Base-by-base conservation (phyloP, 805 yeast genomes). In the Candida saitoana region DNA sequence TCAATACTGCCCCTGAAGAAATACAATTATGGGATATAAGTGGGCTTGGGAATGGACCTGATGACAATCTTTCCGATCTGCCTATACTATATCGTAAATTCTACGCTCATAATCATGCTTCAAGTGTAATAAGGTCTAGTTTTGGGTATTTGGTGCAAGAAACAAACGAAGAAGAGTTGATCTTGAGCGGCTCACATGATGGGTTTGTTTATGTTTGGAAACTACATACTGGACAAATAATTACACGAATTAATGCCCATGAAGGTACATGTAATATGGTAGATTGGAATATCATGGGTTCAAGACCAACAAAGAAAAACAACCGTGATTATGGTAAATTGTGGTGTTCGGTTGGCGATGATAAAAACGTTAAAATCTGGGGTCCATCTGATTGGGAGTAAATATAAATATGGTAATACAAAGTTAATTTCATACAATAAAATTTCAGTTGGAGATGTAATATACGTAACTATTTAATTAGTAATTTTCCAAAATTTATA, bases 301-400 rank as follows among this genome's bases (percentile, higher is more conserved):
- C 24, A 5, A 48, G 46, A 35, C 33, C 42, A 14, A 32, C 44
- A 1, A 60, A 55, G 2, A 49, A 48, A 18, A 44, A 45, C 27
- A 51, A 49, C 7, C 39, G 36, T n/a, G 74, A 69, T 49, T 67
- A 52, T 47, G 74, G 75, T 3, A 57, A 57, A 35, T 63, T 82
- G 61, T 82, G 90, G 77, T 93, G 88, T 5, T 81, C 91, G 16
- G 89, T 88, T 31, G 87, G 95, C 12, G 96, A 89, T 59, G 96
- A 90, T 58, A 73, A 76, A 15, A 61, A 72, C 6, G 82, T 87
- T 3, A 79, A 80, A 43, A 71, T 87, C 5, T 84, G 88, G 89
- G 81, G 77, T 2, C 62, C 67, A 24, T 32, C 14, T 8, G 33
- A 33, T 19, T 37, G 34, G 36, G 36, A 39, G 9, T 39, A 35